Conservation (phyloP, 2,329 filamentous ascomycete genomes). For the Colletotrichum sp. region DNA sequence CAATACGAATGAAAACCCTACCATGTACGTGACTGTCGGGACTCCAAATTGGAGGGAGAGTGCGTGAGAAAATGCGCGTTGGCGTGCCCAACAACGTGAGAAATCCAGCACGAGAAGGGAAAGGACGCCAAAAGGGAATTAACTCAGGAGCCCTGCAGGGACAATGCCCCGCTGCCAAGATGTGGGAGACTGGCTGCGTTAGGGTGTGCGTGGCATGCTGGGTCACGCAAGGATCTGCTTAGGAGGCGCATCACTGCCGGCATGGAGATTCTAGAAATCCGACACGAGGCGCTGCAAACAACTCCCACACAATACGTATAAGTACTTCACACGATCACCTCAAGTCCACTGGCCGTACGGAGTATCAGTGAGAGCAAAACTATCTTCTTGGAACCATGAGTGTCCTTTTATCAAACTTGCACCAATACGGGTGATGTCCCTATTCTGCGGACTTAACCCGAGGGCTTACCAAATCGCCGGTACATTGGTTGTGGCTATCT, state of each 20-base stretch:
- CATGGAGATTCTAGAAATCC: neutral
- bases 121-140: neutral
- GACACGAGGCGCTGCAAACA: neutral
- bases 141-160: constrained; percentile 1
- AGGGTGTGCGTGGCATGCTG: neutral
- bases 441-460: neutral
- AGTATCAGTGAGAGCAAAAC: neutral
- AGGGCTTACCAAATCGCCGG: neutral
- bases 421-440: neutral
- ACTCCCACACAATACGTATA: neutral
- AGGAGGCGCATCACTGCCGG: neutral
- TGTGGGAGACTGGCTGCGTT: neutral
- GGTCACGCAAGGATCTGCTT: neutral
- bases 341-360: neutral
- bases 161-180: constrained; percentile 3
- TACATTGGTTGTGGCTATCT: neutral
- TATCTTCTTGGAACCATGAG: neutral
- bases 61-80: neutral
- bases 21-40: neutral
- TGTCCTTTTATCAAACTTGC: neutral
- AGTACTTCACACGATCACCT: neutral
- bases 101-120: neutral
- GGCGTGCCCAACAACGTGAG: neutral
- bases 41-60: neutral
- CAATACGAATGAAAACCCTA: neutral